Evolutionary conservation across 1,284 basidiomycete genomes (phyloP).

Genomic region (Limonomyces culmigenus): DNA sequence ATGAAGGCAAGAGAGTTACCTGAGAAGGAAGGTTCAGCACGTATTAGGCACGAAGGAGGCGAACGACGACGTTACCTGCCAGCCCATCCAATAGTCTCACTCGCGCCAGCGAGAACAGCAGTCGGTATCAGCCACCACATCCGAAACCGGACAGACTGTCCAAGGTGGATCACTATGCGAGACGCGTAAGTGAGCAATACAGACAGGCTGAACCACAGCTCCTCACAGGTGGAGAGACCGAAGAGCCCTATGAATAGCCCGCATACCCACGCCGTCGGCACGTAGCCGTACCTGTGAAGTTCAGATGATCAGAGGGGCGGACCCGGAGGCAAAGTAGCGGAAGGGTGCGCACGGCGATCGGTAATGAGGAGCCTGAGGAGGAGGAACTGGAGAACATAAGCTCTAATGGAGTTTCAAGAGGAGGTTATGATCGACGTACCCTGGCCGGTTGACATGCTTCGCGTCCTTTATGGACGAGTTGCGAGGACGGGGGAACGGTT

Average conservation of each 20-base stretch:
- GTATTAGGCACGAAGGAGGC: not conserved
- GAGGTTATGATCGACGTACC: too few relatives aligned
- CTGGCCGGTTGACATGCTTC: too few relatives aligned
- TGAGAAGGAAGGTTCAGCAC: not conserved
- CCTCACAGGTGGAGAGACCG: constrained; percentile 20
- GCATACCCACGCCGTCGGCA: constrained; percentile 21
- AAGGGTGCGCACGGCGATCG: too few relatives aligned
- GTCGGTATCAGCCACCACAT: constrained; percentile 39
- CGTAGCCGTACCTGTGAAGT: constrained; percentile 13
- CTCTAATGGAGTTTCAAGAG: not conserved
- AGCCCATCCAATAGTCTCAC: constrained; percentile 34
- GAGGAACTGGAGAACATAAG: not conserved
- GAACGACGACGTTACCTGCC: not conserved
- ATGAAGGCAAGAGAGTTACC: too few relatives aligned
- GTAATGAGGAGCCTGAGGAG: not conserved
- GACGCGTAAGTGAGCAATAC: too few relatives aligned
- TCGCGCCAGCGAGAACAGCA: constrained; percentile 25
- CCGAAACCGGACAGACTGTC: constrained; percentile 22
- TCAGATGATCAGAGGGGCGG: not conserved
- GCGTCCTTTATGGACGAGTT: too few relatives aligned
- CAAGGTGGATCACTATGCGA: constrained; percentile 26
- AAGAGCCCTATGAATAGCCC: constrained; percentile 22
- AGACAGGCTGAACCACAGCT: too few relatives aligned
- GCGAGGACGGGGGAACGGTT: too few relatives aligned
- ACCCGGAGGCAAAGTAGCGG: not conserved